Evolutionary conservation across 164 flowering plant species (phyloP).

Genomic region (Annona cherimola): DNA sequence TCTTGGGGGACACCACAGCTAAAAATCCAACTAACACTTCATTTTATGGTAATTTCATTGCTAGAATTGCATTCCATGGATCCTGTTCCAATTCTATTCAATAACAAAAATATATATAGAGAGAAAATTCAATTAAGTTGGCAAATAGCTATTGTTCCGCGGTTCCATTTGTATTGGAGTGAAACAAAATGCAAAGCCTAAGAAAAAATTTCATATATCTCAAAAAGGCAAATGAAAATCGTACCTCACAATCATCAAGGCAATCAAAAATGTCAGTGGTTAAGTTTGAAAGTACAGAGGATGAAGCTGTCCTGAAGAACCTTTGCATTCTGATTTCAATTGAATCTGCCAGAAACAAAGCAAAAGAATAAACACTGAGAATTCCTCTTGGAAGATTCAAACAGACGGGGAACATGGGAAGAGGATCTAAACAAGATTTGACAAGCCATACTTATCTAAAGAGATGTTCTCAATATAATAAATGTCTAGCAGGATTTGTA

Average conservation of each 20-base stretch:
- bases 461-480: too few species aligned
- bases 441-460: too few species aligned
- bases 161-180: not conserved
- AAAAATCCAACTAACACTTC: too few species aligned
- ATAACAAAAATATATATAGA: too few species aligned
- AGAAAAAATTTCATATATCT: not conserved
- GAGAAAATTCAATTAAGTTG: too few species aligned
- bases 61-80: too few species aligned
- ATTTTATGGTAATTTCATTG: too few species aligned
- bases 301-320: slow-evolving; percentile 46
- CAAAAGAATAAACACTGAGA: not conserved
- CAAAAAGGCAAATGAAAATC: slow-evolving; percentile 5
- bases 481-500: too few species aligned
- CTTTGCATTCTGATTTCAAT: slow-evolving; percentile 45
- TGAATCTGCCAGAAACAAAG: slow-evolving; percentile 43
- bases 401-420: not conserved
- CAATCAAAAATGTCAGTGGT: slow-evolving; percentile 38
- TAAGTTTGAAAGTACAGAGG: slow-evolving; percentile 53
- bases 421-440: too few species aligned
- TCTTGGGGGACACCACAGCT: too few species aligned
- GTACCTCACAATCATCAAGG: slow-evolving; percentile 68
- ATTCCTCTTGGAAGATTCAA: not conserved
- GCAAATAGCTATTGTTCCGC: too few species aligned
- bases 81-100: too few species aligned
- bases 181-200: not conserved